phyloP scores from a whole-genome alignment of 164 flowering plant genomes.

The Amborella trichopoda region DNA sequence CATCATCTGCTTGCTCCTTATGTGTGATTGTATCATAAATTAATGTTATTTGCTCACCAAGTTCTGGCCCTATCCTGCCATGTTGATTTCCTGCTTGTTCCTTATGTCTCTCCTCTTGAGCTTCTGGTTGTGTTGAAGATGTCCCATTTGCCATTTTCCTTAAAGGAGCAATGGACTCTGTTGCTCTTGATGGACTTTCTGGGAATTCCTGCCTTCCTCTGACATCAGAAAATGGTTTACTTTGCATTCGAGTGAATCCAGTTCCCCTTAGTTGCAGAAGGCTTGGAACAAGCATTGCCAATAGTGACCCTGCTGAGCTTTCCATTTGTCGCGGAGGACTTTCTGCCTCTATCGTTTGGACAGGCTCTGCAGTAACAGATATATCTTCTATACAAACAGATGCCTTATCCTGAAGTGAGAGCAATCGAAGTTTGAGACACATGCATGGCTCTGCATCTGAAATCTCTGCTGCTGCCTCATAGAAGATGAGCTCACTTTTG shows the following conservation, averaged over 20 bases:
- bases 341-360: conserved; percentile 27
- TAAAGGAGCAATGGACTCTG: conserved; percentile 8
- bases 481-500: conserved; percentile 6
- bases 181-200: conserved; percentile 4
- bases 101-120: conserved; percentile 3
- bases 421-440: conserved; percentile 54
- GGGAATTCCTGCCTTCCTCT: conserved; percentile 7
- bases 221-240: conserved; percentile 9
- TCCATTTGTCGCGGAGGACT: conserved; percentile 9
- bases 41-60: not conserved
- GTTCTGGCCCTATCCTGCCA: not conserved
- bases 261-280: conserved; percentile 58
- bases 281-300: conserved; percentile 82
- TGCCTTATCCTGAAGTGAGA: conserved; percentile 59
- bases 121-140: conserved; percentile 11
- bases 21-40: not conserved
- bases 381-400: conserved; percentile 53
- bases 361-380: conserved; percentile 69
- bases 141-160: not conserved
- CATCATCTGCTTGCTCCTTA: not conserved
- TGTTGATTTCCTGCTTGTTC: not conserved
- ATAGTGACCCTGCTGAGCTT: conserved; percentile 41
- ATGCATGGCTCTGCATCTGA: conserved; percentile 59
- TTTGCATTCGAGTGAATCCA: conserved; percentile 13
- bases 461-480: conserved; percentile 90